phyloP scores from a whole-genome alignment of 345 rosid genomes.

The Eucalyptus victrix region DNA sequence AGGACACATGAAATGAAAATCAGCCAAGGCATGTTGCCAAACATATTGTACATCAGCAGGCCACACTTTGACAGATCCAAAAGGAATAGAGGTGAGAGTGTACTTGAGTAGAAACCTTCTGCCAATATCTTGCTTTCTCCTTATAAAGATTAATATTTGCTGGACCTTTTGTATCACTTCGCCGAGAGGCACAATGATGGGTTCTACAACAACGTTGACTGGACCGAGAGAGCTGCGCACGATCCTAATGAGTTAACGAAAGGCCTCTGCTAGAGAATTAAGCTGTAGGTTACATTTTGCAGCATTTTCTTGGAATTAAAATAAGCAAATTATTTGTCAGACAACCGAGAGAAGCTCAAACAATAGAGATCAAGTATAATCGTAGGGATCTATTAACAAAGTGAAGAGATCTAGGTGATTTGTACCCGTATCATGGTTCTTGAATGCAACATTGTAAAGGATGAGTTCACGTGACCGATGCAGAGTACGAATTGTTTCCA shows the following conservation, averaged over 20 bases:
- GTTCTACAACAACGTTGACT: no score
- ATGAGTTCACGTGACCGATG: no score
- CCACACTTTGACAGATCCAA: neutral
- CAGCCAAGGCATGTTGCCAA: no score
- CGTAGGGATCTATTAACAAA: neutral
- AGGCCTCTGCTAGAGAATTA: neutral
- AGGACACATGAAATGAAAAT: no score
- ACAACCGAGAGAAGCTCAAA: neutral
- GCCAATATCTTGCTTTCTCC: no score
- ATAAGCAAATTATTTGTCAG: neutral
- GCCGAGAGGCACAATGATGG: neutral
- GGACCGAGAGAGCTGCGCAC: neutral
- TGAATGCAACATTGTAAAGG: neutral
- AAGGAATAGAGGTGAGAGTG: no score
- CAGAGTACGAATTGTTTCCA: no score
- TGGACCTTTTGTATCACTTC: neutral
- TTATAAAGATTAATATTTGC: no score
- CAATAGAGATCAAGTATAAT: neutral
- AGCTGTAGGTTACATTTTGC: neutral
- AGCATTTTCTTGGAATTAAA: neutral
- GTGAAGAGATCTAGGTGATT: neutral
- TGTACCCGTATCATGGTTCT: neutral
- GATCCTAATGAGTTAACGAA: neutral
- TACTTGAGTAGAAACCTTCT: no score
- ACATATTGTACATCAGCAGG: no score